Conservation (phyloP, 371 early-diverging fungal species). For the Circinella minor region DNA sequence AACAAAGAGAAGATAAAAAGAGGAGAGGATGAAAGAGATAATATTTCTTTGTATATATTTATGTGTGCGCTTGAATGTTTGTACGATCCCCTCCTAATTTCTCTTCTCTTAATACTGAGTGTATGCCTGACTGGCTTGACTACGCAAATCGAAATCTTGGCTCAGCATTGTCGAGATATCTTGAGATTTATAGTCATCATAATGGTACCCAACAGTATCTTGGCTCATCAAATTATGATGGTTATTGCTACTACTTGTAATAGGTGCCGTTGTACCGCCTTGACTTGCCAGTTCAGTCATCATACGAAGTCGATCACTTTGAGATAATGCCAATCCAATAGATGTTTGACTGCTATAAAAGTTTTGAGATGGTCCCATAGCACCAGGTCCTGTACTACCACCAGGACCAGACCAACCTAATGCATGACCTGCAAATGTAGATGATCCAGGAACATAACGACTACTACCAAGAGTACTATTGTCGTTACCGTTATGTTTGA, state of each 20-base stretch:
- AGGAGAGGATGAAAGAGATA: too few relatives aligned
- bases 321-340: conserved; percentile 61
- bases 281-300: conserved; percentile 54
- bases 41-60: too few relatives aligned
- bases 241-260: not conserved
- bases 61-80: too few relatives aligned
- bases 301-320: conserved; percentile 71
- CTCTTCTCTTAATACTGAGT: conserved; percentile 40
- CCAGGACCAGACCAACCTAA: conserved; percentile 35
- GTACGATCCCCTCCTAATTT: not conserved
- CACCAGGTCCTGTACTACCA: not conserved
- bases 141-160: conserved; percentile 57
- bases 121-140: conserved; percentile 54
- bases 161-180: conserved; percentile 54
- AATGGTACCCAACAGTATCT: conserved; percentile 53
- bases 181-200: conserved; percentile 67
- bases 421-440: conserved; percentile 47
- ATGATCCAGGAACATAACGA: conserved; percentile 45
- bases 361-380: conserved; percentile 35
- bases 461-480: conserved; percentile 22
- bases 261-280: conserved; percentile 16
- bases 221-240: conserved; percentile 47
- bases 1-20: too few relatives aligned
- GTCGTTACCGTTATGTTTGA: conserved; percentile 19
- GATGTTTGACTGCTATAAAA: conserved; percentile 58